Conservation (phyloP, 2,329 filamentous ascomycete genomes). For the Alternaria solani region DNA sequence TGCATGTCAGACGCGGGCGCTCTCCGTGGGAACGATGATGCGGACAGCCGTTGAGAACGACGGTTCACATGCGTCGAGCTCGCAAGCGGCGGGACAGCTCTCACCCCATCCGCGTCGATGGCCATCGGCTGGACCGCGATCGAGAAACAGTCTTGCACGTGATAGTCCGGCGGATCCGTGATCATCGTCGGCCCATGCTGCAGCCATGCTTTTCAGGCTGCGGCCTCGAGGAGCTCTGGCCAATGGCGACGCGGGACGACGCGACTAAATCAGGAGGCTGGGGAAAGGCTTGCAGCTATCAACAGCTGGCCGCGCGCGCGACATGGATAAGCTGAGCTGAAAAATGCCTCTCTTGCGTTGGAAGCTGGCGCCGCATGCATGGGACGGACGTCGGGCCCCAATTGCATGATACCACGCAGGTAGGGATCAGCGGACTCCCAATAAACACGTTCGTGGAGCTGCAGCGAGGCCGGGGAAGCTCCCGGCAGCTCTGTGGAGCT, state of each 20-base stretch:
- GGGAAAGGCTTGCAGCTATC: slow-evolving; percentile 27
- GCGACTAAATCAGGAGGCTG: slow-evolving; percentile 36
- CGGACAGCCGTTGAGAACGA: slow-evolving; percentile 16
- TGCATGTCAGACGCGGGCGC: slow-evolving; percentile 20
- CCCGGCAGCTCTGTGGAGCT: slow-evolving; percentile 26
- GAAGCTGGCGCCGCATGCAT: slow-evolving; percentile 41
- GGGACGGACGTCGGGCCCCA: slow-evolving; percentile 31
- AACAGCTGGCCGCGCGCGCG: slow-evolving; percentile 22
- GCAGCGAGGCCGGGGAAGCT: slow-evolving; percentile 28
- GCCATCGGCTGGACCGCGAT: slow-evolving; percentile 5
- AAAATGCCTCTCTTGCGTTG: slow-evolving; percentile 30
- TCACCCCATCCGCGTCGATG: slow-evolving; percentile 1
- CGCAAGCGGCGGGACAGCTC: not conserved
- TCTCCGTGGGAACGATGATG: slow-evolving; percentile 14
- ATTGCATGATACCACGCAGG: slow-evolving; percentile 46
- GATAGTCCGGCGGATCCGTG: slow-evolving; percentile 17
- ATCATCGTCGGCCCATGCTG: slow-evolving; percentile 11
- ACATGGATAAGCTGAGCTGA: slow-evolving; percentile 43
- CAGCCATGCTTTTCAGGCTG: slow-evolving; percentile 23
- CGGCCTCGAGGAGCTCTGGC: slow-evolving; percentile 17
- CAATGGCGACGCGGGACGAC: slow-evolving; percentile 31
- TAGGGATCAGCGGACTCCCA: slow-evolving; percentile 26
- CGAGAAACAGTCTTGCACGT: slow-evolving; percentile 17
- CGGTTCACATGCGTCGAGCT: slow-evolving; percentile 14
- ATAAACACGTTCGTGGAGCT: slow-evolving; percentile 26